Base-by-base conservation (phyloP, 768 basidiomycete genomes). In the Termitomyces sp. region DNA sequence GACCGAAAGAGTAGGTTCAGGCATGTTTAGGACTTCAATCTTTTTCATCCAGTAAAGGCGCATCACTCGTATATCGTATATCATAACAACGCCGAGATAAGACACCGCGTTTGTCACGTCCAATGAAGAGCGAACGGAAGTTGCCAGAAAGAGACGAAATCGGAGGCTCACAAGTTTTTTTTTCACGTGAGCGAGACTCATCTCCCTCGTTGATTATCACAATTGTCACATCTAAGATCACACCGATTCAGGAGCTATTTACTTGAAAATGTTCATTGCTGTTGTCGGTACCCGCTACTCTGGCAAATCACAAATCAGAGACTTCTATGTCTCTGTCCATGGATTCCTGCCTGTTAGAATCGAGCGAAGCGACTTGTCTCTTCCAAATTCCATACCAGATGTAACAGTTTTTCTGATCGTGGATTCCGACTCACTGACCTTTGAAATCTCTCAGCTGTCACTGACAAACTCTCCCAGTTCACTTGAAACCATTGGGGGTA, bases 261-360 rank as follows among this genome's bases (percentile, higher is more conserved):
- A 16, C 13, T 29, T 40, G 15, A 23, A 44, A 33, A 89, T 89
- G 87, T 82, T 89, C 67, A 76, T 89, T 60, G 81, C 85, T 25
- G 79, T 89, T 47, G 71, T 86, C 46, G 88, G 87, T 42, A 82
- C 86, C 0, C 76, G 73, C 12, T 77, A 70, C 54, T 79, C 88
- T 22, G 88, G 88, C 7, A 86, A 85, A 63, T 76, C 82, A 11
- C 71, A 73, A 15, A 71, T 91, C 16, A 73, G 81, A 63, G 73
- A 82, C 29, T 89, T 85, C 63, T 76, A 90, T 16, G 70, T 83
- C 29, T 66, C 72, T n/a, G 63, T 68, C 3, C 82, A 86, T 59
- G 80, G 79, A 5, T 91, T 90, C 61, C 73, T 69, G 13, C 66
- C 73, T 10, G 76, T 89, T 44, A 70, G 68, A 32, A 69, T 86